Percentiles rank a stretch among this genome's conserved stretches.
These are phyloP conservation scores for Penicillium coprophilum DNA, from an alignment of 495 filamentous ascomycete genomes.

Conservation along the genomic window DNA sequence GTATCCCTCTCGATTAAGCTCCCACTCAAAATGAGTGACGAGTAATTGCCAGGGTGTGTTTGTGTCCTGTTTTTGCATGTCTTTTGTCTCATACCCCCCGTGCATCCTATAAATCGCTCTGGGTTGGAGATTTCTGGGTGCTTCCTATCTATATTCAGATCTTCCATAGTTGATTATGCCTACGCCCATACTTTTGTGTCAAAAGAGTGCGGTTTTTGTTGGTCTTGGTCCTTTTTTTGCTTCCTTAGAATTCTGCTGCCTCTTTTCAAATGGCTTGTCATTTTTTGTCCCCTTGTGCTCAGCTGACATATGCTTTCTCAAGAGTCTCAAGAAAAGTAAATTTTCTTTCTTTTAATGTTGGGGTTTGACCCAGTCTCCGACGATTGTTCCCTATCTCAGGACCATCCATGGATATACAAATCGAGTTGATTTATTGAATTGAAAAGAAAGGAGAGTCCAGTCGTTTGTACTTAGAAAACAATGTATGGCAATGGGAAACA, in stretches of 20 bases:
- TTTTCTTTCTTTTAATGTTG: not conserved
- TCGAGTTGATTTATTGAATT: not conserved
- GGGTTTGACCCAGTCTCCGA: not conserved
- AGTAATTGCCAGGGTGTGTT: constrained; percentile 26
- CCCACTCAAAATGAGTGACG: constrained; percentile 7
- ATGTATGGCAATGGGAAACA: not conserved
- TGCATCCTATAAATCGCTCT: constrained; percentile 36
- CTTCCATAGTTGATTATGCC: constrained; percentile 27
- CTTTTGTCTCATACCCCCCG: constrained; percentile 35
- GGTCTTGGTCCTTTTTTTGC: not conserved
- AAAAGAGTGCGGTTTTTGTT: constrained; percentile 14
- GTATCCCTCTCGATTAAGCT: constrained; percentile 69
- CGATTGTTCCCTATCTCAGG: not conserved
- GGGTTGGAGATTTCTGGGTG: constrained; percentile 29
- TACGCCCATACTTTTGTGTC: constrained; percentile 16
- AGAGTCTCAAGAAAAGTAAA: constrained; percentile 4
- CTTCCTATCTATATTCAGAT: constrained; percentile 17
- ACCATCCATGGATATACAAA: not conserved
- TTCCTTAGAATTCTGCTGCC: constrained; percentile 6
- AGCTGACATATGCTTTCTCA: not conserved
- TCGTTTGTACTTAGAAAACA: not conserved
- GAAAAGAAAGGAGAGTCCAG: not conserved
- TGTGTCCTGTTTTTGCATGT: constrained; percentile 21
- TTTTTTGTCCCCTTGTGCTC: not conserved
- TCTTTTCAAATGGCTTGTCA: not conserved